A percentile compares a stretch with the other conserved stretches of the same genome.
Conservation (phyloP, 2,329 filamentous ascomycete species). For the Mollisia scopiformis region DNA sequence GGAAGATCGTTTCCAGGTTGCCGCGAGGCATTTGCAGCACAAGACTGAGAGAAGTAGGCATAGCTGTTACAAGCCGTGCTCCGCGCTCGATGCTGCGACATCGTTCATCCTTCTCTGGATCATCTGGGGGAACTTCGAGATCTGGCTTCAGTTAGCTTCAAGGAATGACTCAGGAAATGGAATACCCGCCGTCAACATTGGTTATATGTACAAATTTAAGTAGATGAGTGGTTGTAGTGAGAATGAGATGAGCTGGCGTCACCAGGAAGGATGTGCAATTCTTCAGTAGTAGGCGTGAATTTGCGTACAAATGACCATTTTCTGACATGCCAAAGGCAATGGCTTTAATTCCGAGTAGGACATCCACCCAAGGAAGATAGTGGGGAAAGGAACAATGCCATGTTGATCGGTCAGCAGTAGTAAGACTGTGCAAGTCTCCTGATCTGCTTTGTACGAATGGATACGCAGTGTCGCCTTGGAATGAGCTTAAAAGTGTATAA, state of each 20-base stretch:
- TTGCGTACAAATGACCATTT: conserved; percentile 78
- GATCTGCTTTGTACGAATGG: conserved; percentile 33
- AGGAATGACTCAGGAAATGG: background rate
- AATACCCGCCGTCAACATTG: conserved; percentile 59
- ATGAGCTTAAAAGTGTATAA: conserved; percentile 31
- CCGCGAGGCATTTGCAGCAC: conserved; percentile 94
- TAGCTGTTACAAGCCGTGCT: conserved; percentile 82
- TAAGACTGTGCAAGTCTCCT: conserved; percentile 33
- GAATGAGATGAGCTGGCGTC: conserved; percentile 81
- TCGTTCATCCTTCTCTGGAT: conserved; percentile 88
- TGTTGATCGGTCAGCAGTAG: conserved; percentile 28
- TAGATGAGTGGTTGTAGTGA: conserved; percentile 90
- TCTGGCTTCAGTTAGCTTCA: conserved; percentile 49
- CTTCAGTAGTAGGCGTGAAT: conserved; percentile 72
- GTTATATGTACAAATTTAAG: conserved; percentile 91
- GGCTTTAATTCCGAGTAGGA: conserved; percentile 25
- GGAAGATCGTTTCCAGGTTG: conserved; percentile 94
- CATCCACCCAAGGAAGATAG: conserved; percentile 38
- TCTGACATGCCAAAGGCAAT: conserved; percentile 64
- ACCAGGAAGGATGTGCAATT: conserved; percentile 92
- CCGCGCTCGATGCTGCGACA: conserved; percentile 92
- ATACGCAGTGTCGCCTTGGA: conserved; percentile 22
- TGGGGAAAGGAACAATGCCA: conserved; percentile 34
- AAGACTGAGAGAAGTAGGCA: conserved; percentile 84
- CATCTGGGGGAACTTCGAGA: conserved; percentile 81